These are phyloP conservation scores for Collybiopsis confluens DNA, from an alignment of 768 basidiomycete genomes.

Conservation along the genomic window DNA sequence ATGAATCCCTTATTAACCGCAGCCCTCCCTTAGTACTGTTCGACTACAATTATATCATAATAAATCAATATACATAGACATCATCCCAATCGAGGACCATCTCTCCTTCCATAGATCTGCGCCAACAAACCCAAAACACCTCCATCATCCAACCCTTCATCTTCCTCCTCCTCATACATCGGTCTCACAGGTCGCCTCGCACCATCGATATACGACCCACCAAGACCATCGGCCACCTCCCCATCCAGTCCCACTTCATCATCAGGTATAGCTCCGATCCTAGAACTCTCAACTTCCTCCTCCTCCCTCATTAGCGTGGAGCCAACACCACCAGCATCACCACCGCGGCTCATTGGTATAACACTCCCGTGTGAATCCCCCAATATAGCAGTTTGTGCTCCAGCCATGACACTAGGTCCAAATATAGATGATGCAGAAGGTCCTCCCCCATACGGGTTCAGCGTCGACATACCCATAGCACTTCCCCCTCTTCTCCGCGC, in stretches of 20 bases:
- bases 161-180: slow-evolving; percentile 55
- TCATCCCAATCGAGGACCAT: slow-evolving; percentile 29
- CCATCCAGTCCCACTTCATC: slow-evolving; percentile 50
- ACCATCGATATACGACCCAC: slow-evolving; percentile 77
- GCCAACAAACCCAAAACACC: slow-evolving; percentile 83
- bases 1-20: no score
- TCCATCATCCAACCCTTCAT: slow-evolving; percentile 67
- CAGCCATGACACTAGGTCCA: slow-evolving; percentile 35
- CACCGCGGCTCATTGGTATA: slow-evolving; percentile 5
- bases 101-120: slow-evolving; percentile 74
- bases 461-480: slow-evolving; percentile 44
- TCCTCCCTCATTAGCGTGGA: slow-evolving; percentile 11
- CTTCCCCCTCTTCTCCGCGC: slow-evolving; percentile 37
- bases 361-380: slow-evolving; percentile 73
- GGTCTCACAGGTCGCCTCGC: slow-evolving; percentile 39
- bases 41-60: no score
- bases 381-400: slow-evolving; percentile 68
- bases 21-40: no score
- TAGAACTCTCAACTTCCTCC: slow-evolving; percentile 8
- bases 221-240: slow-evolving; percentile 58
- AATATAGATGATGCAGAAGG: slow-evolving; percentile 42
- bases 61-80: no score
- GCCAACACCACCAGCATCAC: slow-evolving; percentile 11
- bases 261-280: slow-evolving; percentile 26
- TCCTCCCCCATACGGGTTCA: slow-evolving; percentile 27